Percentiles rank a stretch among this genome's conserved stretches.
phyloP scores from a whole-genome alignment of 805 yeast genomes.

The Grigorovia transvaalensis region DNA sequence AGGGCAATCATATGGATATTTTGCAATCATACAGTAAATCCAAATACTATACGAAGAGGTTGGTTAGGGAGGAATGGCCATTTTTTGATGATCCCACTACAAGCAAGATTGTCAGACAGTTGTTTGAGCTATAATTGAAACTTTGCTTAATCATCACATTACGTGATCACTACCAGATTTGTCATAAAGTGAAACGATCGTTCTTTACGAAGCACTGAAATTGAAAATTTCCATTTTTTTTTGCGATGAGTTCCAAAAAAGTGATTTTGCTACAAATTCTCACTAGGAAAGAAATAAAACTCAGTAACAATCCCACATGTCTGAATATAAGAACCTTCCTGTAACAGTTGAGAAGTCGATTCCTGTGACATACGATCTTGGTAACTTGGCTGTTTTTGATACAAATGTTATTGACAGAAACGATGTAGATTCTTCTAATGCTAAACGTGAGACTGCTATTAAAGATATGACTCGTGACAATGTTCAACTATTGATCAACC shows the following conservation, averaged over 20 bases:
- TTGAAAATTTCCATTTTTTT: background rate
- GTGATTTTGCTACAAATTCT: background rate
- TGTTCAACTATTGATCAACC: slow-evolving; percentile 83
- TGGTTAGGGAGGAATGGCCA: slow-evolving; percentile 24
- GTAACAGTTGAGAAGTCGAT: slow-evolving; percentile 86
- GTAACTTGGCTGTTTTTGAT: slow-evolving; percentile 84
- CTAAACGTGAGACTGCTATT: slow-evolving; percentile 54
- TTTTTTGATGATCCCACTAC: slow-evolving; percentile 11
- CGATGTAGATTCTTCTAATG: slow-evolving; percentile 41
- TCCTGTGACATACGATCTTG: slow-evolving; percentile 82
- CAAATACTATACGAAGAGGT: slow-evolving; percentile 22
- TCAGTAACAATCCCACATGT: background rate
- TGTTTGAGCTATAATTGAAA: slow-evolving; percentile 18
- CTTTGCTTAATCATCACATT: too few relatives aligned
- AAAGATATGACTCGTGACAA: slow-evolving; percentile 74
- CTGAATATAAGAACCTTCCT: slow-evolving; percentile 33
- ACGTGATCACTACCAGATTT: background rate
- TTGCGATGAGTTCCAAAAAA: background rate
- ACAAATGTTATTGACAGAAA: slow-evolving; percentile 69
- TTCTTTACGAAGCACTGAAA: background rate
- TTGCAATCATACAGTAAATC: slow-evolving; percentile 27
- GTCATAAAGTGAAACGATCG: background rate
- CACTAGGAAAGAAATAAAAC: too few relatives aligned
- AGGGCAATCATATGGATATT: slow-evolving; percentile 24
- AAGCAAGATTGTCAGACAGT: slow-evolving; percentile 17